Conservation (phyloP, 2,329 filamentous ascomycete species). For the Ophiostoma montium region DNA sequence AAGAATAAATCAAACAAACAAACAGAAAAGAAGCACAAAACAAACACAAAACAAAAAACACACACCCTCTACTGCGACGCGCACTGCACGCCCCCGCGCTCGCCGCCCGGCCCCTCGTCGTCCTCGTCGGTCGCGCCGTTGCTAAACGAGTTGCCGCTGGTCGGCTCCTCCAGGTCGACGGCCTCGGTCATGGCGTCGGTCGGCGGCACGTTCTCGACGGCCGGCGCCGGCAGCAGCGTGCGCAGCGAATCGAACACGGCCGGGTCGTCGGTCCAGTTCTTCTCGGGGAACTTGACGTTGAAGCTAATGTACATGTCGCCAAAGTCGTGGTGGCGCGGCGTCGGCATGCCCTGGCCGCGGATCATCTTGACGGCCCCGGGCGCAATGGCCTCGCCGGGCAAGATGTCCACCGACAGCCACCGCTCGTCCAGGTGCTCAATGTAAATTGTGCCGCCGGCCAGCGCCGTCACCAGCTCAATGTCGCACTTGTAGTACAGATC, state of each 20-base stretch:
- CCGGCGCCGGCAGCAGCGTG: conserved; percentile 62
- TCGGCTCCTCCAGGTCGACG: conserved; percentile 74
- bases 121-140: conserved; percentile 52
- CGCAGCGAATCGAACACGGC: conserved; percentile 68
- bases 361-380: conserved; percentile 87
- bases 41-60: background rate
- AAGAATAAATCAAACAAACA: background rate
- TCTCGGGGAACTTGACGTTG: conserved; percentile 89
- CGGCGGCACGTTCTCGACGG: conserved; percentile 52
- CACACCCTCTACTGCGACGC: conserved; percentile 56
- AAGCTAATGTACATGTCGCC: conserved; percentile 98
- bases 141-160: conserved; percentile 49
- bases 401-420: conserved; percentile 87
- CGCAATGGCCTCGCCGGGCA: conserved; percentile 86
- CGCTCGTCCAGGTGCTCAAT: conserved; percentile 95
- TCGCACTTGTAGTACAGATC: conserved; percentile 91
- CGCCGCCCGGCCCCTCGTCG: conserved; percentile 56
- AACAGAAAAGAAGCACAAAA: background rate
- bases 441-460: conserved; percentile 80
- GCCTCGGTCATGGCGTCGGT: conserved; percentile 83
- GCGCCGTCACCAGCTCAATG: conserved; percentile 86
- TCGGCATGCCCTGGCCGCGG: conserved; percentile 94
- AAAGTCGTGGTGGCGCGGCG: conserved; percentile 82
- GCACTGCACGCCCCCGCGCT: conserved; percentile 68
- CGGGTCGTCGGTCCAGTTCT: conserved; percentile 51